Conservation (phyloP, 2,329 filamentous ascomycete species). For the Arthrinium puccinioides region DNA sequence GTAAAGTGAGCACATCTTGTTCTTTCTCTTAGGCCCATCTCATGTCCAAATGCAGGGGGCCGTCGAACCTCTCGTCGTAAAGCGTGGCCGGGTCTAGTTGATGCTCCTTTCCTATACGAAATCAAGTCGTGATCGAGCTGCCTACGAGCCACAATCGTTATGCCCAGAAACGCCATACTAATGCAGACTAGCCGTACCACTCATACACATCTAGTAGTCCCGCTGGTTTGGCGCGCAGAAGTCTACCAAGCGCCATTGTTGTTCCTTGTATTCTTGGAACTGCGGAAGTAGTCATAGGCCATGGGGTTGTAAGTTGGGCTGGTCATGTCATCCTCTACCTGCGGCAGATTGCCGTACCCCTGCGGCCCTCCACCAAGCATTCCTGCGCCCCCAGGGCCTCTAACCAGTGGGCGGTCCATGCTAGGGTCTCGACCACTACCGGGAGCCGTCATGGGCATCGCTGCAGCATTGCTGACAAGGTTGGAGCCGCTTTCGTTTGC, state of each 20-base stretch:
- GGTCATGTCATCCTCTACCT: constrained; percentile 37
- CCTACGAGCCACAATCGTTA: no score
- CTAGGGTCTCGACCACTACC: constrained; percentile 25
- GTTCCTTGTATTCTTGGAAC: constrained; percentile 5
- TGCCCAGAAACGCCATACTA: no score
- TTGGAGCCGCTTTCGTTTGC: constrained; percentile 47
- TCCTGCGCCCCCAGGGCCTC: constrained; percentile 26
- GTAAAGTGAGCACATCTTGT: no score
- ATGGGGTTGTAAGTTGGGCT: constrained; percentile 31
- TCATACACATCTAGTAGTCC: no score
- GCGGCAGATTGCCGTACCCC: constrained; percentile 53
- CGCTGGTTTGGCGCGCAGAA: no score
- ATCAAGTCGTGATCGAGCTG: no score
- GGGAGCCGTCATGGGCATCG: constrained; percentile 36
- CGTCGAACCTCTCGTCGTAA: no score
- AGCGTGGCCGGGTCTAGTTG: no score
- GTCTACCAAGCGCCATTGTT: constrained; percentile 1
- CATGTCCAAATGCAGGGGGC: no score
- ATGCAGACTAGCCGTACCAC: no score
- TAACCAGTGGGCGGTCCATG: constrained; percentile 16
- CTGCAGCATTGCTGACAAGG: constrained; percentile 45
- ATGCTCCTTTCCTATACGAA: no score
- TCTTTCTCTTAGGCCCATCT: no score
- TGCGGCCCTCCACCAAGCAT: constrained; percentile 50
- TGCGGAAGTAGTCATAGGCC: constrained; percentile 51